These are phyloP conservation scores for Elsinoe batatas DNA, from an alignment of 2,329 filamentous ascomycete species.

Conservation along the genomic window DNA sequence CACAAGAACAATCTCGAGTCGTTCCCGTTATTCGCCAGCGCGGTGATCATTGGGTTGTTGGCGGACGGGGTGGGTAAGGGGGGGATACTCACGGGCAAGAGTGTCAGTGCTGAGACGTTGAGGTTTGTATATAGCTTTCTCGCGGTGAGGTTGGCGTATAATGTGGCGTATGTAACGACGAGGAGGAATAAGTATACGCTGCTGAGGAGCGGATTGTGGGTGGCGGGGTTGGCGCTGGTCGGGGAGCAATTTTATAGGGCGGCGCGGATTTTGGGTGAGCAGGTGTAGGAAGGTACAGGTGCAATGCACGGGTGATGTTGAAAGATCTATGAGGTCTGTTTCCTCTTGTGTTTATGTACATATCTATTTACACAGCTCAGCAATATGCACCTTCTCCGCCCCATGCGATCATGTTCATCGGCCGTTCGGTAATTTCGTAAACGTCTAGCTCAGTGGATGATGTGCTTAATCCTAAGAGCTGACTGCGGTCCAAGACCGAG, in stretches of 20 bases:
- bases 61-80: slow-evolving; percentile 28
- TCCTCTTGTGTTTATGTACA: slow-evolving; percentile 5
- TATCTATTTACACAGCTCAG: not conserved
- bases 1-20: slow-evolving; percentile 40
- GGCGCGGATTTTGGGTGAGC: slow-evolving; percentile 14
- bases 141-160: slow-evolving; percentile 29
- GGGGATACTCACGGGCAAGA: slow-evolving; percentile 18
- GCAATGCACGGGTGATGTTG: not conserved
- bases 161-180: slow-evolving; percentile 28
- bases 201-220: slow-evolving; percentile 25
- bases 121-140: slow-evolving; percentile 31
- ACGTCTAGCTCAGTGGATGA: slow-evolving; percentile 1
- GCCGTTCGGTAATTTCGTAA: slow-evolving; percentile 10
- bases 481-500: not conserved
- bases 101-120: slow-evolving; percentile 20
- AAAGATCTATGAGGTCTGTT: not conserved
- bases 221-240: slow-evolving; percentile 23
- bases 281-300: not conserved
- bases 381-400: not conserved
- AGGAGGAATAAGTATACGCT: slow-evolving; percentile 20
- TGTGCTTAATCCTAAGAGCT: slow-evolving; percentile 1
- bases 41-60: slow-evolving; percentile 35
- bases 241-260: slow-evolving; percentile 25
- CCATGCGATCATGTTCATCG: slow-evolving; percentile 4
- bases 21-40: slow-evolving; percentile 36